Percentiles rank a stretch among this genome's conserved stretches.
Conservation (phyloP, 345 rosid genomes). For the Murraya koenigii region DNA sequence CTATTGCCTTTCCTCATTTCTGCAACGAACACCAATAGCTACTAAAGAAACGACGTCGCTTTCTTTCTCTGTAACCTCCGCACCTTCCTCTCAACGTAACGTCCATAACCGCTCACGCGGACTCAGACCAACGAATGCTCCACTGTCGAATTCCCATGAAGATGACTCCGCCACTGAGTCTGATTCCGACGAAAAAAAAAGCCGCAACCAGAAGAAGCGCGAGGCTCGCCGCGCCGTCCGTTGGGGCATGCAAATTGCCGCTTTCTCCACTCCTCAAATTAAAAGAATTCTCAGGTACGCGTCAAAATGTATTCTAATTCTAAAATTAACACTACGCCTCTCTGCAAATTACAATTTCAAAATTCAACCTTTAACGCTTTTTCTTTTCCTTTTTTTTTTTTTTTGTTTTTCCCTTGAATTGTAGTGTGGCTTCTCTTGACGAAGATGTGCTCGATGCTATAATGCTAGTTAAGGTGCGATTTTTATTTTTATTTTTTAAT, state of each 20-base stretch:
- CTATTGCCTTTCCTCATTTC: constrained; percentile 15
- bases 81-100: constrained; percentile 34
- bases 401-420: background rate
- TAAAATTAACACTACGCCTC: background rate
- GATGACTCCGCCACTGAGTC: constrained; percentile 29
- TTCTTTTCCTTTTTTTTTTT: background rate
- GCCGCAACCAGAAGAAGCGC: constrained; percentile 85
- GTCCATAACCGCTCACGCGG: constrained; percentile 31
- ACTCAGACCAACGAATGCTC: constrained; percentile 27
- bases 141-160: constrained; percentile 29
- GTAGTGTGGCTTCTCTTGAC: constrained; percentile 65
- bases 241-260: constrained; percentile 81
- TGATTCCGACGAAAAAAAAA: constrained; percentile 51
- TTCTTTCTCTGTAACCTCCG: constrained; percentile 17
- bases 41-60: constrained; percentile 3
- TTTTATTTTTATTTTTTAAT: background rate
- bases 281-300: constrained; percentile 58
- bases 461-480: constrained; percentile 70
- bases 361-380: background rate
- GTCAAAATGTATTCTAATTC: background rate
- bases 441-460: constrained; percentile 72
- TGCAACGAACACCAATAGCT: constrained; percentile 14
- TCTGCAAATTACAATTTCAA: background rate
- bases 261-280: constrained; percentile 68
- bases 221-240: constrained; percentile 81